Conservation (phyloP, 192 early-diverging fungal species). For the Backusella psychrophila region DNA sequence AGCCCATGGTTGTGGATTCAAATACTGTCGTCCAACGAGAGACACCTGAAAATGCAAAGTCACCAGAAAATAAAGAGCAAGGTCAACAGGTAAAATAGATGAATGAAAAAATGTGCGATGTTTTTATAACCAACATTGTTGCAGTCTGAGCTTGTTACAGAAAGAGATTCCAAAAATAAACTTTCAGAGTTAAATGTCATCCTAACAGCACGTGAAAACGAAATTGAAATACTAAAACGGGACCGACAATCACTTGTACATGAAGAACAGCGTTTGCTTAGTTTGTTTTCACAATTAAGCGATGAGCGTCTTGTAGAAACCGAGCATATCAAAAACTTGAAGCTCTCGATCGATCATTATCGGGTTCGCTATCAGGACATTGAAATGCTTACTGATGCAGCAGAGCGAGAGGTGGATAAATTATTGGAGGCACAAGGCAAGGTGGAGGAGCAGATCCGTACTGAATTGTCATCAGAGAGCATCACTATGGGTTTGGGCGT, state of each 20-base stretch:
- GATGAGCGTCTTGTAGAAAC: constrained; percentile 52
- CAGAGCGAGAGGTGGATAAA: constrained; percentile 44
- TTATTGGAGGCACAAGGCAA: constrained; percentile 35
- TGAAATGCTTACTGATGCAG: constrained; percentile 38
- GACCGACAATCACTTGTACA: constrained; percentile 45
- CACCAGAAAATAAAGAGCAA: background rate
- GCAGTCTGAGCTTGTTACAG: constrained; percentile 18
- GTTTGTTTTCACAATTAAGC: constrained; percentile 45
- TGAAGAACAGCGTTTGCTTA: constrained; percentile 47
- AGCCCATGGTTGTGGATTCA: background rate
- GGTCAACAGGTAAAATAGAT: background rate
- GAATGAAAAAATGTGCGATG: background rate
- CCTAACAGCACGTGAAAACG: constrained; percentile 44
- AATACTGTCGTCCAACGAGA: background rate
- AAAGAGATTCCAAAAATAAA: constrained; percentile 40
- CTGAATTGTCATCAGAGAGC: constrained; percentile 39
- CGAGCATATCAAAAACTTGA: constrained; percentile 45
- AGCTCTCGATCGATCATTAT: constrained; percentile 48
- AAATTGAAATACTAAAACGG: constrained; percentile 47
- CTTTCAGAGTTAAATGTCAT: constrained; percentile 43
- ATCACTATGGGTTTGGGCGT: constrained; percentile 51
- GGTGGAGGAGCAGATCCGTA: constrained; percentile 38
- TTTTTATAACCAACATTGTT: background rate
- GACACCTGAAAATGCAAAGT: background rate
- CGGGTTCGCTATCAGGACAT: constrained; percentile 41